Evolutionary conservation across 495 filamentous ascomycete genomes (phyloP).

Genomic region (Aspergillus indologenus): DNA sequence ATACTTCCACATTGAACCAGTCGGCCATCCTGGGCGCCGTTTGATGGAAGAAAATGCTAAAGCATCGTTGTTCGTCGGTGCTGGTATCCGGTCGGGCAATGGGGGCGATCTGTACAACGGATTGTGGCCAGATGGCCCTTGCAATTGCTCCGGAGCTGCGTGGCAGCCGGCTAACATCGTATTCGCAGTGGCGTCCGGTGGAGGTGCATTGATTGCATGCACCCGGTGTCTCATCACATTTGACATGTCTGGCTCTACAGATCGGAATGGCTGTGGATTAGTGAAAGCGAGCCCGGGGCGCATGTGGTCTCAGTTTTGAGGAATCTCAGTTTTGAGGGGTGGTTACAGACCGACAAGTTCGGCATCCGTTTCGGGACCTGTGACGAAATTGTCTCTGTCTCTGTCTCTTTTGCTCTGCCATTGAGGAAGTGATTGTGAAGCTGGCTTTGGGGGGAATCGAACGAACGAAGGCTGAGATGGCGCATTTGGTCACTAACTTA

Average conservation of each 20-base stretch:
- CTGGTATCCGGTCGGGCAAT: neutral
- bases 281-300: neutral
- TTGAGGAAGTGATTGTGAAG: neutral
- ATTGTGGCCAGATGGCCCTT: neutral
- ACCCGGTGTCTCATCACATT: conserved; percentile 2
- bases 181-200: neutral
- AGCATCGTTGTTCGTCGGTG: conserved; percentile 18
- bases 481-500: neutral
- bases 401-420: neutral
- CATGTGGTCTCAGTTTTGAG: too few relatives aligned
- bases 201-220: conserved; percentile 1
- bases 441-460: neutral
- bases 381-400: neutral
- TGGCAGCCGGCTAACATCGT: neutral
- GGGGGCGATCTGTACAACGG: neutral
- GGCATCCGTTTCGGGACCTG: conserved; percentile 2
- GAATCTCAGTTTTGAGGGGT: neutral
- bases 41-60: conserved; percentile 38
- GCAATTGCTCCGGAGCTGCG: neutral
- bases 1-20: conserved; percentile 43
- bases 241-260: neutral
- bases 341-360: neutral
- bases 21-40: conserved; percentile 38
- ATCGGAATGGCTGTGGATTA: neutral
- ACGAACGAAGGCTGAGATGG: neutral